phyloP scores from a whole-genome alignment of 257 asterid species.

The Solanum peruvianum region DNA sequence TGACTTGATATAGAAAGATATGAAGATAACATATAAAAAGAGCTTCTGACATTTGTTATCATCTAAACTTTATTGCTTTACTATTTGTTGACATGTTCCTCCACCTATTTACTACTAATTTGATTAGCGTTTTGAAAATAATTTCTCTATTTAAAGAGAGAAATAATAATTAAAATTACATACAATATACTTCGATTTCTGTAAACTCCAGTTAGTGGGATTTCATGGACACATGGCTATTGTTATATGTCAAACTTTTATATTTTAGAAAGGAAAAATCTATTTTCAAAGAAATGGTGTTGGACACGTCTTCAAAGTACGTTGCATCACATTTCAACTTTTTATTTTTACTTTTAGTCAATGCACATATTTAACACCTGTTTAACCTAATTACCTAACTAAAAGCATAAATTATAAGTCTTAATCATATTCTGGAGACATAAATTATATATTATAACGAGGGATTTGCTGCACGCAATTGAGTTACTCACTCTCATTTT shows the following conservation, averaged over 20 bases:
- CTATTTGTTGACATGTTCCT: too few relatives aligned
- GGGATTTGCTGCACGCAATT: background rate
- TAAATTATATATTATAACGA: background rate
- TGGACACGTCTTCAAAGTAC: background rate
- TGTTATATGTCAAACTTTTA: too few relatives aligned
- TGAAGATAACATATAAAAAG: too few relatives aligned
- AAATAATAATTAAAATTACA: too few relatives aligned
- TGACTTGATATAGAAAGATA: fast-evolving
- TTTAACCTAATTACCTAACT: background rate
- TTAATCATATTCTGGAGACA: background rate
- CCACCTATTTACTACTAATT: too few relatives aligned
- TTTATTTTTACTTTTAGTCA: background rate
- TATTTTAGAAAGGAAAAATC: too few relatives aligned
- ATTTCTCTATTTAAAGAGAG: too few relatives aligned
- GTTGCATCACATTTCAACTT: background rate
- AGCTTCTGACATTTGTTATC: too few relatives aligned
- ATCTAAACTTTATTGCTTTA: too few relatives aligned
- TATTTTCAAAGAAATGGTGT: background rate
- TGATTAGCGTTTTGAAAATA: too few relatives aligned
- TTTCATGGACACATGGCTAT: too few relatives aligned
- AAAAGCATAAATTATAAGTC: background rate
- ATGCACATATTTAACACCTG: background rate
- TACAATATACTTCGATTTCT: fast-evolving
- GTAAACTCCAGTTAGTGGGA: too few relatives aligned
- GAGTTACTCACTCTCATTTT: background rate